Evolutionary conservation across 768 basidiomycete species (phyloP).

Genomic region (Hygrophorus pudorinus): DNA sequence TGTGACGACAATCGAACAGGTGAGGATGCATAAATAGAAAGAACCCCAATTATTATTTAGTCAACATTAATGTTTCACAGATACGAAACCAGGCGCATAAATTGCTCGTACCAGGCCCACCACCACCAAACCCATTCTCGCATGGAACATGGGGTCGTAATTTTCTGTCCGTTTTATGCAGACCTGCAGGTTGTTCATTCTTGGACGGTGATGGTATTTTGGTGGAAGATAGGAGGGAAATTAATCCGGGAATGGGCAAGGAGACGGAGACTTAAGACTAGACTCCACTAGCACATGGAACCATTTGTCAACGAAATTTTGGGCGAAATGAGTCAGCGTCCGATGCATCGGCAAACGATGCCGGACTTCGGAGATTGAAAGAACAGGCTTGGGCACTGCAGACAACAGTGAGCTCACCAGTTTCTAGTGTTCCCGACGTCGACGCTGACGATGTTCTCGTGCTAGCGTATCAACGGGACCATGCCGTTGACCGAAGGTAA

Average conservation of each 20-base stretch:
- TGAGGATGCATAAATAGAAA: constrained; percentile 23
- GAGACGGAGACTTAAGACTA: background rate
- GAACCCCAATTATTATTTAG: background rate
- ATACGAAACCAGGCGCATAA: constrained; percentile 83
- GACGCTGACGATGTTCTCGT: no score
- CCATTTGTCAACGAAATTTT: background rate
- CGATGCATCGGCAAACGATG: no score
- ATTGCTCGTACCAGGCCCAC: constrained; percentile 47
- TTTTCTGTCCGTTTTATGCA: constrained; percentile 64
- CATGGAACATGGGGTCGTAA: constrained; percentile 72
- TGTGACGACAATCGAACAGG: constrained; percentile 94
- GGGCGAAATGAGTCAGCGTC: no score
- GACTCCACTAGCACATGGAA: background rate
- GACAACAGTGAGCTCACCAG: no score
- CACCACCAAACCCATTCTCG: constrained; percentile 82
- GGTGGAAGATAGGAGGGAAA: constrained; percentile 61
- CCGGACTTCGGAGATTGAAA: no score
- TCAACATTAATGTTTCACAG: constrained; percentile 23
- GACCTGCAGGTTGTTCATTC: constrained; percentile 78
- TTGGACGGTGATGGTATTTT: constrained; percentile 48
- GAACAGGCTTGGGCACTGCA: no score
- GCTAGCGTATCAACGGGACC: background rate
- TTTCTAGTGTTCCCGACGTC: no score
- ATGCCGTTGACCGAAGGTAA: background rate
- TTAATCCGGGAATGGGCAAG: constrained; percentile 53